Base-by-base conservation (phyloP, 371 early-diverging fungal species). In the Basidiobolus meristosporus region DNA sequence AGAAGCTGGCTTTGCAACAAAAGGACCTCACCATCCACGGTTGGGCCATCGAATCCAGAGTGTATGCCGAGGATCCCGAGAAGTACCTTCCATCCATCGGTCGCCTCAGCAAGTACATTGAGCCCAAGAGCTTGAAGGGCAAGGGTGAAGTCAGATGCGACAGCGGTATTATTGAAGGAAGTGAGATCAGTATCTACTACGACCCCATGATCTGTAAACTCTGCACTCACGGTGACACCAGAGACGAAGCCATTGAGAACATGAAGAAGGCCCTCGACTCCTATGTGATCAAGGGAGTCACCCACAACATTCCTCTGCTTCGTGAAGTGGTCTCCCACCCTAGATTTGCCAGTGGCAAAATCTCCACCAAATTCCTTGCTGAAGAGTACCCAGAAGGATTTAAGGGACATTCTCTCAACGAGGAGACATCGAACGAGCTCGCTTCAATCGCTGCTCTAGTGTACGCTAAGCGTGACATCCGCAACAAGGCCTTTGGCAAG, bases 341-440 rank as follows among this genome's bases (percentile, higher is more conserved):
- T 9, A 65, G 77, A 28, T 96, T 91, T 54, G 59, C 44, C 19
- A 41, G 60, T 2, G 93, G 97, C 33, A 69, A 68, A 47, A 72
- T 86, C 49, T 74, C 85, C 9, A 93, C 93, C 19, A 72, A 82
- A 42, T 93, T 91, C 61, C 59, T 96, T 48, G 70, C 85, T 1
- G 81, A 89, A 54, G 84, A 88, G 40, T 91, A 88, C 56, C 90
- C 92, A 1, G 44, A 59, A n/a, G 96, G 92, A 1, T 90, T 88
- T 68, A 69, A 73, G 48, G 86, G 88, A 15, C 73, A 74, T 46
- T 18, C 44, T 0, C 57, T 86, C 29, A 60, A 60, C 12, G 44
- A 45, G 2, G 50, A 53, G 10, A 52, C 69, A 0, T 42, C 65
- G 3, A 38, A 48, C 4, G 61, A 79, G 43, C 65, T 91, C 14